phyloP scores from a whole-genome alignment of 768 basidiomycete species.

The Strobilomyces confusus region DNA sequence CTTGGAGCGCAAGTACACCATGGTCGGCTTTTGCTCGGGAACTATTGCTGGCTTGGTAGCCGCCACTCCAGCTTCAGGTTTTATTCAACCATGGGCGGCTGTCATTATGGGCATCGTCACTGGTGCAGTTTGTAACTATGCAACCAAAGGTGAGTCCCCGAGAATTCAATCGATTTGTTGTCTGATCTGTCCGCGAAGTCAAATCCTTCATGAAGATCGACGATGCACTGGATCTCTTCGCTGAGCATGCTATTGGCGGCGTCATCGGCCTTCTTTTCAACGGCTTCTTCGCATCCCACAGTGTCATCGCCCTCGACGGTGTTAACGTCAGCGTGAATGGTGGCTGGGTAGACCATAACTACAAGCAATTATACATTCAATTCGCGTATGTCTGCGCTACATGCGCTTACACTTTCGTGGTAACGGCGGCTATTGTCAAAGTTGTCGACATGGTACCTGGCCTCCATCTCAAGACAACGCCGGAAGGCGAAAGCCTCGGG shows the following conservation, averaged over 20 bases:
- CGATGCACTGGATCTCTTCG: conserved; percentile 90
- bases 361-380: conserved; percentile 78
- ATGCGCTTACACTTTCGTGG: conserved; percentile 56
- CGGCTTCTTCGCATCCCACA: conserved; percentile 67
- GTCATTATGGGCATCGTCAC: conserved; percentile 72
- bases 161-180: neutral
- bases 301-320: conserved; percentile 66
- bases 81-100: conserved; percentile 70
- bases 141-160: conserved; percentile 62
- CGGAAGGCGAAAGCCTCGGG: conserved; percentile 56
- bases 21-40: conserved; percentile 88
- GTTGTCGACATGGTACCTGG: conserved; percentile 54
- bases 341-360: conserved; percentile 74
- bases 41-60: conserved; percentile 87
- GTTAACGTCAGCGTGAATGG: conserved; percentile 50
- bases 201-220: conserved; percentile 71
- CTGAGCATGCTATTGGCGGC: conserved; percentile 85
- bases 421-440: conserved; percentile 60
- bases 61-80: conserved; percentile 86
- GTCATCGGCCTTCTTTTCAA: conserved; percentile 71
- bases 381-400: conserved; percentile 59
- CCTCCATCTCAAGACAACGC: conserved; percentile 48
- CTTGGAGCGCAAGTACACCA: conserved; percentile 76
- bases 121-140: conserved; percentile 75
- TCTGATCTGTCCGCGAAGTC: conserved; percentile 39